Evolutionary conservation across 352 stramenopile genomes (phyloP).

Genomic region (Phytophthora cryptogea): DNA sequence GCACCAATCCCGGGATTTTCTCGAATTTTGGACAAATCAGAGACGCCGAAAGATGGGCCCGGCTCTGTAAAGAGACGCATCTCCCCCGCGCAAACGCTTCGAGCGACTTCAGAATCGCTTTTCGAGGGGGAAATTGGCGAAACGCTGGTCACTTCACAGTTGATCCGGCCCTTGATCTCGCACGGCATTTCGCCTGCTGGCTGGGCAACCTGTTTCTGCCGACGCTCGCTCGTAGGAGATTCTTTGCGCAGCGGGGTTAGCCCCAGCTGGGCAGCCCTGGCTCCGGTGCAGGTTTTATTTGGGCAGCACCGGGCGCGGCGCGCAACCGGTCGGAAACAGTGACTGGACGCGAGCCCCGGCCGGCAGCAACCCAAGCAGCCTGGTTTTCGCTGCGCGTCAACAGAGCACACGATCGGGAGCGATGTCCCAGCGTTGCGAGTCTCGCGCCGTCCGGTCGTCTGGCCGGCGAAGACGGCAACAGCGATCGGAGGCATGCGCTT

Average conservation of each 20-base stretch:
- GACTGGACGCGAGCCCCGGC: slow-evolving; percentile 10
- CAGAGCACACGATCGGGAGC: slow-evolving; percentile 18
- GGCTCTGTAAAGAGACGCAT: slow-evolving; percentile 15
- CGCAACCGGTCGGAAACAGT: slow-evolving; percentile 4
- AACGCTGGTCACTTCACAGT: slow-evolving; percentile 8
- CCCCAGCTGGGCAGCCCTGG: slow-evolving; percentile 1
- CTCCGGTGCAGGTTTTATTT: slow-evolving; percentile 22
- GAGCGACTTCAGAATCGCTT: slow-evolving; percentile 1
- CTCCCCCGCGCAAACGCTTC: slow-evolving; percentile 16
- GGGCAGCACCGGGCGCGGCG: slow-evolving; percentile 22
- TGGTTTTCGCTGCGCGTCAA: slow-evolving; percentile 30
- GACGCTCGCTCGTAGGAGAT: slow-evolving; percentile 20
- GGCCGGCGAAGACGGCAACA: neutral
- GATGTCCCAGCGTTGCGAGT: neutral
- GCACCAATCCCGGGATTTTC: slow-evolving; percentile 1
- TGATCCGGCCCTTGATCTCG: neutral
- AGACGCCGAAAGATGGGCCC: neutral
- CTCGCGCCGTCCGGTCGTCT: neutral
- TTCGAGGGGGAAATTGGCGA: slow-evolving; percentile 10
- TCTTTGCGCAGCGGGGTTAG: slow-evolving; percentile 16
- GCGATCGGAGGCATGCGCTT: too few relatives aligned
- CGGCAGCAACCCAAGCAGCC: slow-evolving; percentile 20
- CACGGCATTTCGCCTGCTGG: slow-evolving; percentile 1
- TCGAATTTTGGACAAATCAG: slow-evolving; percentile 12
- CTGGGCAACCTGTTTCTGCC: slow-evolving; percentile 8